Evolutionary conservation across 768 basidiomycete species (phyloP).

Genomic region (Amanita inopinata): DNA sequence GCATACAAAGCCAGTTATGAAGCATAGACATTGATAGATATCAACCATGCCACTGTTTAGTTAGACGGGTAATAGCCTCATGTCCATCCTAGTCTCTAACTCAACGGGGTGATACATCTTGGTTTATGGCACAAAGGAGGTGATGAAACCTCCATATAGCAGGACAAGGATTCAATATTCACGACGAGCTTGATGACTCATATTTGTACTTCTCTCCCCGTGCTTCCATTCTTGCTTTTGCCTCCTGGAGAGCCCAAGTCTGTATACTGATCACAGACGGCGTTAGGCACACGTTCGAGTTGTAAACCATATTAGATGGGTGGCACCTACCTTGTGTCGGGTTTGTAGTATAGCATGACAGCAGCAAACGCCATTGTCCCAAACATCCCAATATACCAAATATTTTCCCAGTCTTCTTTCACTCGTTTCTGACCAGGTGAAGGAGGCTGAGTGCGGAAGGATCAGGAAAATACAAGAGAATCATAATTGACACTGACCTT

Average conservation of each 20-base stretch:
- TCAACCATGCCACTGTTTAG: background rate
- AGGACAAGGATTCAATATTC: constrained; percentile 20
- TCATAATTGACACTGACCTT: constrained; percentile 40
- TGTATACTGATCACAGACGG: constrained; percentile 86
- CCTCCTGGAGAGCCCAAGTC: constrained; percentile 87
- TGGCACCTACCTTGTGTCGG: constrained; percentile 72
- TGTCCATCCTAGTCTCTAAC: background rate
- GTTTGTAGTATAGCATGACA: constrained; percentile 83
- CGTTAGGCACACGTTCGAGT: too few relatives aligned
- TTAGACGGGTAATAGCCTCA: background rate
- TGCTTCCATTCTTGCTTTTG: constrained; percentile 83
- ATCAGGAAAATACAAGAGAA: background rate
- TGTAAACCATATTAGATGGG: too few relatives aligned
- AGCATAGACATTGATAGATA: constrained; percentile 8
- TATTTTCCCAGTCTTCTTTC: constrained; percentile 84
- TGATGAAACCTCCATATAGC: too few relatives aligned
- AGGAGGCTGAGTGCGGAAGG: constrained; percentile 41
- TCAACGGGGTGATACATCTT: background rate
- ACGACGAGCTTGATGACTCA: constrained; percentile 35
- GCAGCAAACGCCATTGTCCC: constrained; percentile 71
- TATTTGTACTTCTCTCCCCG: constrained; percentile 88
- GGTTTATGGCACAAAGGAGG: constrained; percentile 11
- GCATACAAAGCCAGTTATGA: constrained; percentile 51
- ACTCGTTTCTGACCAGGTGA: constrained; percentile 77
- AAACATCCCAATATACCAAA: constrained; percentile 90